phyloP scores from a whole-genome alignment of 768 basidiomycete species.

The Boletus insuetus region DNA sequence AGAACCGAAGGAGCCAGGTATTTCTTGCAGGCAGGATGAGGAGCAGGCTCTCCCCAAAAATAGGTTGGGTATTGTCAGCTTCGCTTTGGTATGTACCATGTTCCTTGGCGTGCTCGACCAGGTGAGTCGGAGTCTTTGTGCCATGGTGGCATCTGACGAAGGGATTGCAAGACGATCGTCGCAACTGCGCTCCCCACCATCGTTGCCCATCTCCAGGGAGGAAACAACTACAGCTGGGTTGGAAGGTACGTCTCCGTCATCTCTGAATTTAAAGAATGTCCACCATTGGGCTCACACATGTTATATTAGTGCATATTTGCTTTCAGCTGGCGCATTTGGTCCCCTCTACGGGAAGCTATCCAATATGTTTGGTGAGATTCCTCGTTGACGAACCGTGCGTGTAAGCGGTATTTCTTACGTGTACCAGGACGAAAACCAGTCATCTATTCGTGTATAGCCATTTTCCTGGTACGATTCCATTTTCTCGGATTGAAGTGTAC shows the following conservation, averaged over 20 bases:
- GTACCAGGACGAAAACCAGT: slow-evolving; percentile 60
- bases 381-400: background rate
- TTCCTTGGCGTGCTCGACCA: slow-evolving; percentile 52
- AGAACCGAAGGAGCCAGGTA: slow-evolving; percentile 31
- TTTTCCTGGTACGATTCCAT: slow-evolving; percentile 56
- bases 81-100: slow-evolving; percentile 25
- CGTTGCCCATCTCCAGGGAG: slow-evolving; percentile 57
- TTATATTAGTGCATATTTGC: slow-evolving; percentile 62
- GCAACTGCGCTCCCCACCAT: slow-evolving; percentile 73
- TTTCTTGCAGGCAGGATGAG: slow-evolving; percentile 50
- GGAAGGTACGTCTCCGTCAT: slow-evolving; percentile 44
- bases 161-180: slow-evolving; percentile 50
- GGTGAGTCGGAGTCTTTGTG: slow-evolving; percentile 28
- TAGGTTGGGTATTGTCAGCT: slow-evolving; percentile 20
- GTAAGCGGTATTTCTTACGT: background rate
- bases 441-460: slow-evolving; percentile 58
- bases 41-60: slow-evolving; percentile 47
- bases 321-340: slow-evolving; percentile 61
- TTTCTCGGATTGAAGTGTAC: background rate
- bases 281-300: background rate
- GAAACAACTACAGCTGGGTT: slow-evolving; percentile 66
- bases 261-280: background rate
- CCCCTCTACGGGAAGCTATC: slow-evolving; percentile 80
- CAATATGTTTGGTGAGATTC: slow-evolving; percentile 42
- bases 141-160: background rate